Evolutionary conservation across 352 stramenopile genomes (phyloP).

Genomic region (Pelagophyceae sp.): DNA sequence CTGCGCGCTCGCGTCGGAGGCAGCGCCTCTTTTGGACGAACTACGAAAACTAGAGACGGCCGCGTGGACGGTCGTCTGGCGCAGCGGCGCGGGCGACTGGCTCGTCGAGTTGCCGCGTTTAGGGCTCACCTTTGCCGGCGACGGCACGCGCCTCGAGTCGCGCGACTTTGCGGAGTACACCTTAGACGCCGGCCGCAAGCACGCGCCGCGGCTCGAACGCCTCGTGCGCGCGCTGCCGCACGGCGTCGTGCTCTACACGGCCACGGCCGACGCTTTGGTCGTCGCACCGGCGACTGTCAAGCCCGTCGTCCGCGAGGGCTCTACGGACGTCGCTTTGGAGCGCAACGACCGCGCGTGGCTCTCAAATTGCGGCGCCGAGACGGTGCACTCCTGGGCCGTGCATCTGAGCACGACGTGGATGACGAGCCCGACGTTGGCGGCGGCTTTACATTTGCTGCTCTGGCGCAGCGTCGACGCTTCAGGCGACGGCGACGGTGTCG

Average conservation of each 20-base stretch:
- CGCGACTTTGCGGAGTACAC: slow-evolving; percentile 35
- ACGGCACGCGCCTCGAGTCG: slow-evolving; percentile 15
- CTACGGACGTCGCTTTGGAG: slow-evolving; percentile 64
- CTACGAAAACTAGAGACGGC: slow-evolving; percentile 91
- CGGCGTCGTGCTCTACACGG: slow-evolving; percentile 65
- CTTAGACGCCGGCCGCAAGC: slow-evolving; percentile 46
- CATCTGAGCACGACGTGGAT: slow-evolving; percentile 89
- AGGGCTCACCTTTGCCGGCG: slow-evolving; percentile 78
- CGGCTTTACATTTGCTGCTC: slow-evolving; percentile 93
- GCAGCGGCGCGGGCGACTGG: slow-evolving; percentile 58
- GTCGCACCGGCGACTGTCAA: slow-evolving; percentile 1
- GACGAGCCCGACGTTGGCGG: slow-evolving; percentile 85
- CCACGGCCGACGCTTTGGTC: slow-evolving; percentile 33
- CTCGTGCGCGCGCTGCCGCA: slow-evolving; percentile 61
- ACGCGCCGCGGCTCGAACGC: slow-evolving; percentile 41
- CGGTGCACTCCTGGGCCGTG: slow-evolving; percentile 95
- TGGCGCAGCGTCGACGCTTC: slow-evolving; percentile 88
- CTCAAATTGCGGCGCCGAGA: slow-evolving; percentile 62
- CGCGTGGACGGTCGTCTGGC: slow-evolving; percentile 94
- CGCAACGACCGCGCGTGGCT: slow-evolving; percentile 72
- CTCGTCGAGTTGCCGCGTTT: slow-evolving; percentile 91
- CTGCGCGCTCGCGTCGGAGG: slow-evolving; percentile 56
- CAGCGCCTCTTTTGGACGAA: too few relatives aligned
- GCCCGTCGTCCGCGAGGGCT: not conserved
- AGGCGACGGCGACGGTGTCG: slow-evolving; percentile 78